Evolutionary conservation across 306 rosid species (phyloP), one percentile per base, ranked within the genome.

Genomic region (Cicer arietinum): DNA sequence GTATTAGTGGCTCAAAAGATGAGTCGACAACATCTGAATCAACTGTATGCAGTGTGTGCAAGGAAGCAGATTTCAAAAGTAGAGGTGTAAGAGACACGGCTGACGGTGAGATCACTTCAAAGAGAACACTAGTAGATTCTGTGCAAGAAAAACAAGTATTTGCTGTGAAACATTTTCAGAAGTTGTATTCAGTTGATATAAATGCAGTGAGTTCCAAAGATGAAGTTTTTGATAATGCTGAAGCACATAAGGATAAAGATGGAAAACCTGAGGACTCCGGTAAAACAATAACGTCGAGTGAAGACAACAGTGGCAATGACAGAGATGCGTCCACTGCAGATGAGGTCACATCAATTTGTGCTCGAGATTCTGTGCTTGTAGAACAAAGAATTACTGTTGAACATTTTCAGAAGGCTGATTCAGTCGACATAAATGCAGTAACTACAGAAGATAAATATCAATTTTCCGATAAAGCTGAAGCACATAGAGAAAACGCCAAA

Each of bases 11-110:
- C 39, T 84, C 84, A 20, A 83, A 84, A 79, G 94, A 90, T 41
- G 89, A 72, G 37, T 86, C 76, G 8, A 80, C 85, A 12, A 85
- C 88, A 82, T 89, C 92, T 67, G 91, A 80, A 59, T 78, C 85
- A 62, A 79, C 87, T 8, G 79, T 79, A 77, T 74, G 83, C 71
- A 85, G 84, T 72, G 86, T 79, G 12, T 80, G 75, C 81, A 83
- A 87, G 79, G 90, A 87, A 84, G 84, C 86, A 40, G 92, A 87
- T 51, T 60, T 59, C 39, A 81, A 47, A 68, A 61, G 54, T 57
- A 62, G 57, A 25, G 65, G 71, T 25, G 70, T 65, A 30, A 81
- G 75, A 81, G 90, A 79, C 78, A 25, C 50, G 39, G 61, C 74
- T 17, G 87, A 87, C 13, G 37, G 59, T 25, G 93, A 85, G 77